Conservation (phyloP, 75 land plant genomes). For the Pinus tabuliformis region DNA sequence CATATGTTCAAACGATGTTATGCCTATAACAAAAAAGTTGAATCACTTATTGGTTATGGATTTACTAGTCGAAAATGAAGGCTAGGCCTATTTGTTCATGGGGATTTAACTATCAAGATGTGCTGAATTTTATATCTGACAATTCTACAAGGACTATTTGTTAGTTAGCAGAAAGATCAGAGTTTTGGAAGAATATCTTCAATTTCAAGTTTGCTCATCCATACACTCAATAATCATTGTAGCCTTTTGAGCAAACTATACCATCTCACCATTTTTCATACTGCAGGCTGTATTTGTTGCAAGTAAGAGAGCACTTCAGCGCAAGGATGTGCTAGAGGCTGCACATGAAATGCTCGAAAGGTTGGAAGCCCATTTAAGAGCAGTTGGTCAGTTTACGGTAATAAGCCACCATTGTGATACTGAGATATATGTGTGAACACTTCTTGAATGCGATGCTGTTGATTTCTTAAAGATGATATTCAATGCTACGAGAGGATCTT, state of each 20-base stretch:
- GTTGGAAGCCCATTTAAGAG: constrained; percentile 90
- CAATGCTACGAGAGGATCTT: neutral
- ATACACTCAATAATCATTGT: too few species aligned
- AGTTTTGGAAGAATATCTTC: too few species aligned
- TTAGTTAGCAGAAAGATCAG: too few species aligned
- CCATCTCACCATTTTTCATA: neutral
- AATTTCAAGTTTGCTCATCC: too few species aligned
- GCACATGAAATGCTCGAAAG: constrained; percentile 94
- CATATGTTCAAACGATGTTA: too few species aligned
- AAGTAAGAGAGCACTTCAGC: constrained; percentile 57
- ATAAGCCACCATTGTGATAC: neutral
- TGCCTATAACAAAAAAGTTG: too few species aligned
- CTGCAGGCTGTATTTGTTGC: constrained; percentile 95
- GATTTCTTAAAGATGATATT: neutral
- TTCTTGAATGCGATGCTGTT: neutral
- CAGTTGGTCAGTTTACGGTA: constrained; percentile 79
- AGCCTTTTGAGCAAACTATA: neutral
- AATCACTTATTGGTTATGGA: too few species aligned
- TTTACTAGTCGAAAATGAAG: too few species aligned
- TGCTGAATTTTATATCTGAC: too few species aligned
- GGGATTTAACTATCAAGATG: too few species aligned
- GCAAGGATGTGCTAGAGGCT: constrained; percentile 64
- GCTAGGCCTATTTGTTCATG: too few species aligned
- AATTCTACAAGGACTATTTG: too few species aligned
- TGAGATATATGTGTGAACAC: neutral